Evolutionary conservation across 495 filamentous ascomycete genomes (phyloP), one percentile per base, ranked within the genome.

Genomic region (Filosporella fistucella): DNA sequence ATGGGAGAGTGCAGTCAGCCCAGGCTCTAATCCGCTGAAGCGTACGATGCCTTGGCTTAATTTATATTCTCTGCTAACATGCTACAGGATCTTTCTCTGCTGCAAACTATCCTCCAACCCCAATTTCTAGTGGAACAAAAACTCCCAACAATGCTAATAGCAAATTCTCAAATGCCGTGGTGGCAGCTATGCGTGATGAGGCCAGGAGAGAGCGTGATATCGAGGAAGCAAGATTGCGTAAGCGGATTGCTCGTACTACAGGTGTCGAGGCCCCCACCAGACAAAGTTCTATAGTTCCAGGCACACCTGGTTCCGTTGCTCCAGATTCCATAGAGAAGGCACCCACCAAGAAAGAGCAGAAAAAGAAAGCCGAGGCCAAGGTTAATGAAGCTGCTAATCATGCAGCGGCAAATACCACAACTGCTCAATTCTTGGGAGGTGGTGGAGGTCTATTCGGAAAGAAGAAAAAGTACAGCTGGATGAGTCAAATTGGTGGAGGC

Each of bases 381-480:
- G 56, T 69, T 2, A 69, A 73, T 6, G 76, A 79, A 47, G 69
- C 68, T 2, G 65, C 66, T n/a, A 77, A 67, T 56, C 76, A 75
- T 36, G 70, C 71, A 3, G 74, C 64, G 13, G 77, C 78, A 1
- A 83, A 82, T 44, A 56, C 62, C 12, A 82, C 80, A 0, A 66
- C 77, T 22, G 70, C 65, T 50, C 65, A 74, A 42, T 73, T 82
- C 54, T 65, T 71, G 23, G 70, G 69, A 47, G 74, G 67, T 54
- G 59, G 62, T 14, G 59, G 72, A 22, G 63, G 68, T 10, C 52
- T 64, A 7, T 75, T 76, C 36, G 71, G 75, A 13, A 71, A 73
- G 42, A 76, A 76, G 60, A 70, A 67, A 46, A 78, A 80, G 53
- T 82, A 82, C 40, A 68, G 69, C 13, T 82, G 79, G 79, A 78